Conservation (phyloP, 495 filamentous ascomycete species). For the Penicillium coffeae region DNA sequence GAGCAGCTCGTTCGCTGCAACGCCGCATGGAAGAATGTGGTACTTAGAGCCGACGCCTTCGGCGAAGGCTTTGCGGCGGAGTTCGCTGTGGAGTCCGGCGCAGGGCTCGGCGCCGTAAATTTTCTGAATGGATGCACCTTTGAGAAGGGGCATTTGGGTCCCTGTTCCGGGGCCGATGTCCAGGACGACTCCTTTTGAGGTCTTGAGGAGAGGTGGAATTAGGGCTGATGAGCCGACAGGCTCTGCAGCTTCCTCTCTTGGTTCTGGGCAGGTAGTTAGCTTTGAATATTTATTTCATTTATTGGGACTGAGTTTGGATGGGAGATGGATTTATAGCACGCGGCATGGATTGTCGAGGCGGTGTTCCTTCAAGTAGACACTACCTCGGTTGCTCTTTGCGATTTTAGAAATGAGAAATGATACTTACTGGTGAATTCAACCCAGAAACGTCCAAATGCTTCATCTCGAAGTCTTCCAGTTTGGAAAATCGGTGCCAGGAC, state of each 20-base stretch:
- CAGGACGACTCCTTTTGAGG: conserved; percentile 37
- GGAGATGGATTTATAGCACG: neutral
- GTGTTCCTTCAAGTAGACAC: neutral
- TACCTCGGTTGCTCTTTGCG: neutral
- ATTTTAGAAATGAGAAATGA: neutral
- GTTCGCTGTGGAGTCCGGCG: conserved; percentile 43
- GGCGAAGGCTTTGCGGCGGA: conserved; percentile 42
- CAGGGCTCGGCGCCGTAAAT: conserved; percentile 72
- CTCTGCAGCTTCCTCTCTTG: neutral
- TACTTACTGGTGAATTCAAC: conserved; percentile 35
- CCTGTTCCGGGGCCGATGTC: conserved; percentile 52
- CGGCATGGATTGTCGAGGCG: neutral
- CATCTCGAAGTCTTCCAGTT: conserved; percentile 31
- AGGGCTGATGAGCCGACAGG: conserved; percentile 26
- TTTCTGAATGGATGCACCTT: conserved; percentile 43
- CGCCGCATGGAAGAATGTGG: conserved; percentile 58
- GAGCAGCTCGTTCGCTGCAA: conserved; percentile 48
- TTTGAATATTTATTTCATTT: neutral
- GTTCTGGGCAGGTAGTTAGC: neutral
- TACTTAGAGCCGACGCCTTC: conserved; percentile 58
- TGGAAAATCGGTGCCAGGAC: conserved; percentile 36
- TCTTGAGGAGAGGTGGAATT: conserved; percentile 36
- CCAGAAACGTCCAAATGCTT: conserved; percentile 45
- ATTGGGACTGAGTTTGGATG: too few relatives aligned
- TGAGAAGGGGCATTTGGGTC: conserved; percentile 43